Percentiles rank a stretch among this genome's conserved stretches.
These are phyloP conservation scores for Dactylellina leptospora DNA, from an alignment of 2,329 filamentous ascomycete genomes.

Conservation along the genomic window DNA sequence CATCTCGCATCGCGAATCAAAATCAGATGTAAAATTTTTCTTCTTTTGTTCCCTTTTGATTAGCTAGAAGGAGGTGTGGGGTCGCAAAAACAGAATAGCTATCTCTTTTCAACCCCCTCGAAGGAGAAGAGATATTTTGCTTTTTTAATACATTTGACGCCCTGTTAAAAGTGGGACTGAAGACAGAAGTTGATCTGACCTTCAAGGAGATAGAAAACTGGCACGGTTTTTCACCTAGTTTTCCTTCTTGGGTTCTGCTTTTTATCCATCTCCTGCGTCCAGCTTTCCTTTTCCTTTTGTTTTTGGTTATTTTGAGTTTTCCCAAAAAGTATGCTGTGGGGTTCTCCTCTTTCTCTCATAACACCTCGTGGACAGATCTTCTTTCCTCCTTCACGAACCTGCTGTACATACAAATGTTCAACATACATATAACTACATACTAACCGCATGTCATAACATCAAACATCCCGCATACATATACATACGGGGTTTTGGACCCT, in stretches of 20 bases:
- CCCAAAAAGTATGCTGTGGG: slow-evolving; percentile 28
- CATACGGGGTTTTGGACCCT: slow-evolving; percentile 11
- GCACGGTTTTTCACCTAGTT: neutral
- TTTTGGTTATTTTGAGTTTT: slow-evolving; percentile 8
- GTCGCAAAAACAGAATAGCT: slow-evolving; percentile 4
- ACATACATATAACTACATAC: no score
- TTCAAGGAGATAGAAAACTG: neutral
- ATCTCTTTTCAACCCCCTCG: neutral
- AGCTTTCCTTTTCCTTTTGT: neutral
- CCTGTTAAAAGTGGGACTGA: slow-evolving; percentile 34
- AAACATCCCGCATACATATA: neutral
- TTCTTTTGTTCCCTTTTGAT: slow-evolving; percentile 14
- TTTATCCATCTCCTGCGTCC: neutral
- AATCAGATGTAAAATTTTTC: slow-evolving; percentile 43
- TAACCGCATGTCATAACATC: no score
- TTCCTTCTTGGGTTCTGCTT: neutral
- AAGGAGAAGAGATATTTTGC: slow-evolving; percentile 11
- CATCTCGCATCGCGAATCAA: slow-evolving; percentile 50
- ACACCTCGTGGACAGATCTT: slow-evolving; percentile 34
- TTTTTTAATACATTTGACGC: slow-evolving; percentile 14
- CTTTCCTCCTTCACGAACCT: no score
- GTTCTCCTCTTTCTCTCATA: slow-evolving; percentile 23
- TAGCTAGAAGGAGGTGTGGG: slow-evolving; percentile 16
- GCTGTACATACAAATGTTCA: neutral
- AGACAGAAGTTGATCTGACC: slow-evolving; percentile 32